These are phyloP conservation scores for Eragrostis tef DNA, from an alignment of 202 grass and related monocot genomes.

Conservation along the genomic window DNA sequence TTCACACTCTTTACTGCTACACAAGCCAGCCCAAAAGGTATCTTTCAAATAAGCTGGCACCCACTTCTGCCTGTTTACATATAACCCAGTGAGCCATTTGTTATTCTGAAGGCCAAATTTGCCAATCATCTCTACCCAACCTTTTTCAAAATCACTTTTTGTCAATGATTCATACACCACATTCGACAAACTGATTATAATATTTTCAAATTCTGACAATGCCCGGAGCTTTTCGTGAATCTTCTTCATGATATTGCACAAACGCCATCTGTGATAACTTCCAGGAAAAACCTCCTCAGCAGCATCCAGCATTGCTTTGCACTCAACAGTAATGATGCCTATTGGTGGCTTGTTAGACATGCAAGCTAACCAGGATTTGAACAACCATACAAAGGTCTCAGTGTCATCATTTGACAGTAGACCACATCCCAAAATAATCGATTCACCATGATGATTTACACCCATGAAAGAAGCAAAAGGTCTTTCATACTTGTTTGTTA, in stretches of 20 bases:
- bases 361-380: conserved; percentile 14
- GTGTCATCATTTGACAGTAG: background rate
- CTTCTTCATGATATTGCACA: conserved; percentile 5
- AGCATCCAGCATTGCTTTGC: background rate
- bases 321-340: background rate
- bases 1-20: background rate
- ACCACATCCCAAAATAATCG: conserved; percentile 8
- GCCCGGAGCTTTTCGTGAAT: background rate
- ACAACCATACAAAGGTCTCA: background rate
- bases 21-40: background rate
- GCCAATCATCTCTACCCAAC: background rate
- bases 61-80: background rate
- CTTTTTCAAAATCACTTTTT: background rate
- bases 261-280: background rate
- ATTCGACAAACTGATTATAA: background rate
- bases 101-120: background rate
- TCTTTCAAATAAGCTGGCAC: background rate
- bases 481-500: no score
- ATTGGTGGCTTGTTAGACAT: background rate
- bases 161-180: conserved; percentile 8
- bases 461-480: background rate
- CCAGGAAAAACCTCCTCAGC: background rate
- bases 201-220: background rate
- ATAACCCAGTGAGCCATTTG: background rate
- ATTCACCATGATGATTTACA: conserved; percentile 8